Evolutionary conservation across 805 yeast genomes (phyloP), one percentile per base, ranked within the genome.

Genomic region (Teunomyces tritomae): DNA sequence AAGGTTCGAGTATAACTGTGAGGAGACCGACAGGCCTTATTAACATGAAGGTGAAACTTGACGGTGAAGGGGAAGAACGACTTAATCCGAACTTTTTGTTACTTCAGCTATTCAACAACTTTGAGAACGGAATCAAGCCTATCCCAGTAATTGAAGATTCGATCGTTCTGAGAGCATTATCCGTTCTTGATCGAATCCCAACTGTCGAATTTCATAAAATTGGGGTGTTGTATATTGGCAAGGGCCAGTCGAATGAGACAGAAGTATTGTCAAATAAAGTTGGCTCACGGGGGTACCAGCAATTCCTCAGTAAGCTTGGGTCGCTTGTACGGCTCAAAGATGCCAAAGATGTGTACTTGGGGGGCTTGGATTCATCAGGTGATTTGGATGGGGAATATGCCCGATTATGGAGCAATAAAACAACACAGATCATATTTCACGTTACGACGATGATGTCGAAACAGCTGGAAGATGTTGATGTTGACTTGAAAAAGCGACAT

Each of bases 401-500:
- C 0, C 68, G 84, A 46, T 79, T 80, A 43, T 87, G 92, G 89
- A 75, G 78, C 43, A 87, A 85, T 53, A 82, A 84, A 59, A 79
- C 80, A 29, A 73, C 82, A 1, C 96, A 89, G 57, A 66, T 88
- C 36, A 77, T 88, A 8, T 89, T 80, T 63, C 96, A 89, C 61
- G 79, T 87, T 8, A 83, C 90, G 2, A 87, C 96, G 0, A 64
- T 89, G 77, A 89, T 89, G 96, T 89, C 91, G 2, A 71, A 75
- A 43, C 37, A 10, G 28, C 6, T 16, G 8, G 55, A 53, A 33
- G 63, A 57, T 2, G 57, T 61, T 11, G 85, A 84, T 8, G 70
- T 65, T 27, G 76, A 83, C 11, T 60, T 76, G 62, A 89, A 89
- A 65, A 89, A 89, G 64, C 70, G 90, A 47, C 97, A 89, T 61